Evolutionary conservation across 2,329 filamentous ascomycete species (phyloP).

Genomic region (Botrytis deweyae): DNA sequence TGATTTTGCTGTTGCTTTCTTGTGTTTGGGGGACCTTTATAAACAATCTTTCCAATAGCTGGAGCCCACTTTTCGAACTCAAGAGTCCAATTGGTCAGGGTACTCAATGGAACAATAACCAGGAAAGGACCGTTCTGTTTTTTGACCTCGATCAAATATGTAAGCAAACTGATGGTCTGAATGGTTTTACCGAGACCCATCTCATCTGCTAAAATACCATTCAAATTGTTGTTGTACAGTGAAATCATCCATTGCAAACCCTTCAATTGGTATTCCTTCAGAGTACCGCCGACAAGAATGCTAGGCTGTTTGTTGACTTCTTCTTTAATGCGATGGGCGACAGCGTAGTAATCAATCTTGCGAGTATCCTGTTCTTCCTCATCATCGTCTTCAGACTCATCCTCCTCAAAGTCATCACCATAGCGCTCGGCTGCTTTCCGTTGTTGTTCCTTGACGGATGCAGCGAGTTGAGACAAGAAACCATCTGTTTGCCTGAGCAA

Average conservation of each 20-base stretch:
- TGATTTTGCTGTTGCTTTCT: conserved; percentile 90
- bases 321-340: conserved; percentile 94
- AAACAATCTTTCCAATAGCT: conserved; percentile 80
- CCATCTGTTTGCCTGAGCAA: conserved; percentile 95
- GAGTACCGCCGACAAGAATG: conserved; percentile 84
- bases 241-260: conserved; percentile 99
- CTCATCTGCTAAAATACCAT: conserved; percentile 96
- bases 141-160: conserved; percentile 95
- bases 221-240: conserved; percentile 99
- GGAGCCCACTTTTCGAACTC: conserved; percentile 99
- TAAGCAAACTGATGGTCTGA: conserved; percentile 96
- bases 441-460: conserved; percentile 92
- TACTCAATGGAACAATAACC: conserved; percentile 95
- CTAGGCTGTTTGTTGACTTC: conserved; percentile 78
- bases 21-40: conserved; percentile 88
- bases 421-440: conserved; percentile 78
- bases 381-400: conserved; percentile 67
- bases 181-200: conserved; percentile 99
- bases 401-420: conserved; percentile 52
- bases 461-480: conserved; percentile 92
- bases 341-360: conserved; percentile 98
- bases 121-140: conserved; percentile 87
- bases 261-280: conserved; percentile 98
- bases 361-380: conserved; percentile 66
- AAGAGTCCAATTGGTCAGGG: conserved; percentile 96